Evolutionary conservation across 306 rosid genomes (phyloP).

Genomic region (Gleditsia sinensis): DNA sequence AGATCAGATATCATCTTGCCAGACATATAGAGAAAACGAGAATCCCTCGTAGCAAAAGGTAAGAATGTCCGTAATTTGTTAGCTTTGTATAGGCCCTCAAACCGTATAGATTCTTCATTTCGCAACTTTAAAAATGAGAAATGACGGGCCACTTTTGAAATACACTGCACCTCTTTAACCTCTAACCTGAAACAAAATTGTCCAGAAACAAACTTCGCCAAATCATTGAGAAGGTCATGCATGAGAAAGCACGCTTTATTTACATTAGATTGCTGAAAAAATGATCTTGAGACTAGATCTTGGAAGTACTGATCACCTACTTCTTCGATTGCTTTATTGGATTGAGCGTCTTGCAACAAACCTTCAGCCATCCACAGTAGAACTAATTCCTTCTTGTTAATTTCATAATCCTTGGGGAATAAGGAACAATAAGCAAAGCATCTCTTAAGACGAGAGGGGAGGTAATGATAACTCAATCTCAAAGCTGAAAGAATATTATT

Average conservation of each 20-base stretch:
- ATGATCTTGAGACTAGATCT: neutral
- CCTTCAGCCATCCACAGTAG: neutral
- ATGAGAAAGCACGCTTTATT: neutral
- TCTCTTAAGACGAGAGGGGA: neutral
- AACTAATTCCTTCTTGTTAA: neutral
- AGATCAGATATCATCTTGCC: neutral
- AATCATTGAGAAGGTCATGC: constrained; percentile 45
- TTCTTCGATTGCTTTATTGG: neutral
- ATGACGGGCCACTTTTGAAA: neutral
- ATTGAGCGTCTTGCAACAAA: neutral
- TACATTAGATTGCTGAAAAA: neutral
- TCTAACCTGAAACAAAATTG: neutral
- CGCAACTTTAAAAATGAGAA: neutral
- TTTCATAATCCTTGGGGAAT: neutral
- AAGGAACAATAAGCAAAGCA: constrained; percentile 10
- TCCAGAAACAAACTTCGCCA: constrained; percentile 25
- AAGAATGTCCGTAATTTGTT: neutral
- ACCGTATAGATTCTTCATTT: neutral
- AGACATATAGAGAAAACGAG: neutral
- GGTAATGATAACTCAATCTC: neutral
- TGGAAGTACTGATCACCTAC: neutral
- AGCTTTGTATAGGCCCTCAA: neutral
- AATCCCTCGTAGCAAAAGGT: neutral
- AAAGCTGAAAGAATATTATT: neutral
- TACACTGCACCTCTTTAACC: neutral